Evolutionary conservation across 1,284 basidiomycete species (phyloP).

Genomic region (Trichosporon coremiiforme): DNA sequence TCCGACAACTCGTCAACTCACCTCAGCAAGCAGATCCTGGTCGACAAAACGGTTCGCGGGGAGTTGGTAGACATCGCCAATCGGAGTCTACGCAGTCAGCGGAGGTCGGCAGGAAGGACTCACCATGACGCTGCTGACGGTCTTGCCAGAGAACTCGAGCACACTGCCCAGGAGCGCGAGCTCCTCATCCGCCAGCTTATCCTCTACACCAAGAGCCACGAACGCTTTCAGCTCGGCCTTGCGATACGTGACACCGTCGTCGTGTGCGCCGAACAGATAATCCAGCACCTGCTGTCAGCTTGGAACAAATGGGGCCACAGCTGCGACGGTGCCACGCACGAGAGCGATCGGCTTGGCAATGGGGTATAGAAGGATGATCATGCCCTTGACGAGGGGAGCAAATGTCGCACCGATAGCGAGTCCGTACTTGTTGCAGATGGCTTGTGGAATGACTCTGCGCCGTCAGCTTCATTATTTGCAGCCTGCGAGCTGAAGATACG

Average conservation of each 20-base stretch:
- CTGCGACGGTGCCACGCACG: constrained; percentile 30
- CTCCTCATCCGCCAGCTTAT: constrained; percentile 79
- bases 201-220: constrained; percentile 67
- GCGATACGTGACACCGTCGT: constrained; percentile 71
- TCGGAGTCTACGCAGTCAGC: constrained; percentile 49
- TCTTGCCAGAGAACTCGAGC: constrained; percentile 77
- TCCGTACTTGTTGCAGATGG: constrained; percentile 59
- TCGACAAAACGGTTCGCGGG: constrained; percentile 58
- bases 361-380: constrained; percentile 57
- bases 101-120: constrained; percentile 18
- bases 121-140: constrained; percentile 74
- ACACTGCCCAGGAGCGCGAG: constrained; percentile 82
- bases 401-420: constrained; percentile 60
- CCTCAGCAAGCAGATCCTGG: constrained; percentile 68
- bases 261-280: constrained; percentile 58
- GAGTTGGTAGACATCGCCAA: constrained; percentile 58
- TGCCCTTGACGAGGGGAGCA: constrained; percentile 56
- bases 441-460: constrained; percentile 52
- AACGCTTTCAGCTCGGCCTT: constrained; percentile 90
- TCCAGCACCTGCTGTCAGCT: constrained; percentile 56
- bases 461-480: no score
- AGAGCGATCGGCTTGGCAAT: constrained; percentile 57
- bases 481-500: background rate
- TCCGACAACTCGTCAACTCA: constrained; percentile 56
- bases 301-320: constrained; percentile 21